These are phyloP conservation scores for Cryptosporidium canis DNA, from an alignment of 169 alveolate species.

Conservation along the genomic window DNA sequence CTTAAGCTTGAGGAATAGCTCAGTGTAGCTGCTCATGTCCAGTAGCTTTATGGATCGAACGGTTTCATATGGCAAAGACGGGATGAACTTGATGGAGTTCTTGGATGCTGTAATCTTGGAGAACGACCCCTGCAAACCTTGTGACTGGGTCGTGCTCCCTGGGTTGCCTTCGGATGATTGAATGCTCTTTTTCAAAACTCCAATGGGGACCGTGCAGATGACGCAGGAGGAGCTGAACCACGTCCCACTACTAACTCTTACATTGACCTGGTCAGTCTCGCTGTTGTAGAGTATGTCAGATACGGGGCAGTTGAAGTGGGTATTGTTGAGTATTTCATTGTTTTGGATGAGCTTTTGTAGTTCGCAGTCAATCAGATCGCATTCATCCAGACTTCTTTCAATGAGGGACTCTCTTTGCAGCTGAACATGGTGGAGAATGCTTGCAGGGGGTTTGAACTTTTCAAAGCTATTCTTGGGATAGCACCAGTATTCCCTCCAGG, in stretches of 20 bases:
- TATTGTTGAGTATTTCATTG: background rate
- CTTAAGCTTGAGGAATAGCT: slow-evolving; percentile 1
- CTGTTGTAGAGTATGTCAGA: slow-evolving; percentile 51
- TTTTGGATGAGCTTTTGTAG: slow-evolving; percentile 23
- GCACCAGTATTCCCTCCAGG: slow-evolving; percentile 70
- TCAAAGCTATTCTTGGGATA: slow-evolving; percentile 32
- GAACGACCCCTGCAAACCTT: background rate
- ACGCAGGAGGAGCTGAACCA: slow-evolving; percentile 68
- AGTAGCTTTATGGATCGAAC: slow-evolving; percentile 25
- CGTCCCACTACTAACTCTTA: slow-evolving; percentile 39
- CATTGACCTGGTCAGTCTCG: slow-evolving; percentile 67
- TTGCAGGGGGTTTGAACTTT: background rate
- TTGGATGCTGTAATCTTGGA: background rate
- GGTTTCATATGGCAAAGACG: slow-evolving; percentile 57
- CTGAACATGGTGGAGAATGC: background rate
- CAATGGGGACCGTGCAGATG: slow-evolving; percentile 55
- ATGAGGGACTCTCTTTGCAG: background rate
- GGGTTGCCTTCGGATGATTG: slow-evolving; percentile 11
- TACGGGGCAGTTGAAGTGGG: slow-evolving; percentile 4
- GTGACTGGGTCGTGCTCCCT: background rate
- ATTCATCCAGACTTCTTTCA: slow-evolving; percentile 20
- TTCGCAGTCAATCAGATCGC: slow-evolving; percentile 20
- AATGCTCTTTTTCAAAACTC: slow-evolving; percentile 37
- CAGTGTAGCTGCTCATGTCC: slow-evolving; percentile 65
- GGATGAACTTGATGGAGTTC: slow-evolving; percentile 25